A percentile compares a stretch with the other conserved stretches of the same genome.
These are phyloP conservation scores for Fusarium musae DNA, from an alignment of 2,329 filamentous ascomycete genomes.

Conservation along the genomic window DNA sequence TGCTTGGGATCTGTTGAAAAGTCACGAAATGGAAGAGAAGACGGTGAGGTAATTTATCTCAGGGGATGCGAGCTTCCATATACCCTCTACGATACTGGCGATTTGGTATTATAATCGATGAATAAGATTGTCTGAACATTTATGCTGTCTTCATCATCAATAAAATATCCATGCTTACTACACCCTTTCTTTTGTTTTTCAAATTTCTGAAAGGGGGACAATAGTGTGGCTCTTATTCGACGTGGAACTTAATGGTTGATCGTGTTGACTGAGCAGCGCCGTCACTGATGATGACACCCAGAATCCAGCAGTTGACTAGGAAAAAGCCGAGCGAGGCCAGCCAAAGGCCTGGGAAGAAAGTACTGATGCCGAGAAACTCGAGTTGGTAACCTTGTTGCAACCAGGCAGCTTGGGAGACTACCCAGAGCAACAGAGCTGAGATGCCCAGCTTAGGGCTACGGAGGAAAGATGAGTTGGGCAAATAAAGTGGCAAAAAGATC, in stretches of 20 bases:
- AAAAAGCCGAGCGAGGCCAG: conserved; percentile 82
- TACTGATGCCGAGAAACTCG: conserved; percentile 83
- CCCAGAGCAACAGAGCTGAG: conserved; percentile 76
- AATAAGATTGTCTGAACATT: conserved; percentile 17
- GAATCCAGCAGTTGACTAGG: conserved; percentile 84
- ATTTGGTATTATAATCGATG: conserved; percentile 25
- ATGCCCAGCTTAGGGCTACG: conserved; percentile 69
- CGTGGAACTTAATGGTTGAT: conserved; percentile 34
- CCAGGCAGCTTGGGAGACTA: conserved; percentile 79
- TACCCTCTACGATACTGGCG: conserved; percentile 38
- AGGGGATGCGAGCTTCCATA: conserved; percentile 31
- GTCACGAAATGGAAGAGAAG: conserved; percentile 18
- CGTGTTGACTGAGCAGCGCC: conserved; percentile 44
- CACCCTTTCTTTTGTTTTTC: neutral
- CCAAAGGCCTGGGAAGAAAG: conserved; percentile 89
- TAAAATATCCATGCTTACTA: neutral
- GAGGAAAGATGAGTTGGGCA: conserved; percentile 81
- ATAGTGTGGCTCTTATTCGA: conserved; percentile 23
- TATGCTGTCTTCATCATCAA: neutral
- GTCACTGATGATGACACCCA: conserved; percentile 83
- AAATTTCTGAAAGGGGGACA: neutral
- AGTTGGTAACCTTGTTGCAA: conserved; percentile 79
- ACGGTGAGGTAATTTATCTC: conserved; percentile 12
- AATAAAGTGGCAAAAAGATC: conserved; percentile 90
- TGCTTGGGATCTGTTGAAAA: conserved; percentile 32